phyloP scores from a whole-genome alignment of 768 basidiomycete species.

The Naganishia onofrii region DNA sequence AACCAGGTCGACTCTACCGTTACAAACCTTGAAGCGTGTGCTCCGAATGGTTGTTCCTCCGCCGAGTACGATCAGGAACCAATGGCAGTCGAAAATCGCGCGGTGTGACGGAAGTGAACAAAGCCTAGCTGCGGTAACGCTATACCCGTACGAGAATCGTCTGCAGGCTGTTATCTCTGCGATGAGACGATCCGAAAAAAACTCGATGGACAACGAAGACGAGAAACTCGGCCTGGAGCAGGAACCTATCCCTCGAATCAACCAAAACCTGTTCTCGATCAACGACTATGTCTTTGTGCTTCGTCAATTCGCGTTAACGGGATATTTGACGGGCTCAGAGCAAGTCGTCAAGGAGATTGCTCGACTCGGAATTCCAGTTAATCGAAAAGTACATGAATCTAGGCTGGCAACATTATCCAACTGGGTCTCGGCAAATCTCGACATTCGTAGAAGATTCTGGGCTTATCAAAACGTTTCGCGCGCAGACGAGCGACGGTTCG shows the following conservation, averaged over 20 bases:
- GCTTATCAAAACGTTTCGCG: conserved; percentile 6
- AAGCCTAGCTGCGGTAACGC: conserved; percentile 16
- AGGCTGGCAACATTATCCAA: conserved; percentile 16
- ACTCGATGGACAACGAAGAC: background rate
- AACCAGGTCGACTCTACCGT: background rate
- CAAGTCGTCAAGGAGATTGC: conserved; percentile 29
- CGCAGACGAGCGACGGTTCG: conserved; percentile 1
- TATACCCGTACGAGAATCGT: conserved; percentile 24
- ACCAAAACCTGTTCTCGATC: conserved; percentile 10
- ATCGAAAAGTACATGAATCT: conserved; percentile 12
- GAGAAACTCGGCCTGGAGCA: background rate
- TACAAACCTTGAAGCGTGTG: conserved; percentile 20
- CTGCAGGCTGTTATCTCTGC: conserved; percentile 24
- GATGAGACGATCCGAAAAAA: conserved; percentile 12
- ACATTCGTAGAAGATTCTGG: conserved; percentile 22
- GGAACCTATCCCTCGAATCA: background rate
- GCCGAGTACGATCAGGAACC: background rate
- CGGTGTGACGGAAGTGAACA: conserved; percentile 8
- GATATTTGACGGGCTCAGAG: conserved; percentile 23
- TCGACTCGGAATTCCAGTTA: conserved; percentile 3
- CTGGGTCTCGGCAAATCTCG: conserved; percentile 19
- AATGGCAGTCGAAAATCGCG: background rate
- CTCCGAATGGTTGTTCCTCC: conserved; percentile 26
- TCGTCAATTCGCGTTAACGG: conserved; percentile 25
- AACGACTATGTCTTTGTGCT: conserved; percentile 30